These are phyloP conservation scores for Anisodus tanguticus DNA, from an alignment of 257 asterid genomes.

Conservation along the genomic window DNA sequence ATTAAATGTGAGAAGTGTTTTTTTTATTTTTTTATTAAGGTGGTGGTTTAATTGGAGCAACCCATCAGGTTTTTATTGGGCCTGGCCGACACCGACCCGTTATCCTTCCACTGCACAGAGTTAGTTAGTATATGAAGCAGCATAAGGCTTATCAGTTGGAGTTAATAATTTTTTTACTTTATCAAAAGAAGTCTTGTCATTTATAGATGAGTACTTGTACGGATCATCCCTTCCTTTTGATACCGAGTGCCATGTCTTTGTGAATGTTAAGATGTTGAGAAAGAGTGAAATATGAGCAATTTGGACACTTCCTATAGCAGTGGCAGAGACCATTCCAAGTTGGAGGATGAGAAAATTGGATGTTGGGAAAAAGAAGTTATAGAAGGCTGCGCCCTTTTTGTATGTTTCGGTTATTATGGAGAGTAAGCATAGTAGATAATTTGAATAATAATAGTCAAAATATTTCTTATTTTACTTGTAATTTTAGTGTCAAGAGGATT, in stretches of 20 bases:
- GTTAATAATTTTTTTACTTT: not conserved
- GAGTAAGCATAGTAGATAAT: not conserved
- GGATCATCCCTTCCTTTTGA: constrained; percentile 16
- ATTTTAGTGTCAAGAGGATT: not conserved
- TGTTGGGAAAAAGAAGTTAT: not conserved
- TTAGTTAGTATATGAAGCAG: not conserved
- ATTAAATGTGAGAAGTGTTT: not conserved
- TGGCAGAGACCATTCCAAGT: not conserved
- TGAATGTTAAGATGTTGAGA: constrained; percentile 3
- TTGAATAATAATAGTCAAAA: not conserved
- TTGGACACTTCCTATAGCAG: constrained; percentile 19
- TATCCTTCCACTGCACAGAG: no score
- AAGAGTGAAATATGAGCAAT: constrained; percentile 8
- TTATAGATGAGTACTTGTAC: not conserved
- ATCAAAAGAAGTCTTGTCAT: not conserved
- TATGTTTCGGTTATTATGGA: not conserved
- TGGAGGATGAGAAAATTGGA: constrained; percentile 11
- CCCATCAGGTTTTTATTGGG: no score
- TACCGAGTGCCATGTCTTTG: constrained; percentile 4
- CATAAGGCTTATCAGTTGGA: not conserved
- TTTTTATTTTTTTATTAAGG: no score
- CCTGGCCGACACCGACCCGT: no score
- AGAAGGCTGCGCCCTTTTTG: not conserved
- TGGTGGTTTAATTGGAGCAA: no score
- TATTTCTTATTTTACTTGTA: not conserved